Evolutionary conservation across 176 grass and related monocot species (phyloP), one percentile per base, ranked within the genome.

Genomic region (Raddia distichophylla): DNA sequence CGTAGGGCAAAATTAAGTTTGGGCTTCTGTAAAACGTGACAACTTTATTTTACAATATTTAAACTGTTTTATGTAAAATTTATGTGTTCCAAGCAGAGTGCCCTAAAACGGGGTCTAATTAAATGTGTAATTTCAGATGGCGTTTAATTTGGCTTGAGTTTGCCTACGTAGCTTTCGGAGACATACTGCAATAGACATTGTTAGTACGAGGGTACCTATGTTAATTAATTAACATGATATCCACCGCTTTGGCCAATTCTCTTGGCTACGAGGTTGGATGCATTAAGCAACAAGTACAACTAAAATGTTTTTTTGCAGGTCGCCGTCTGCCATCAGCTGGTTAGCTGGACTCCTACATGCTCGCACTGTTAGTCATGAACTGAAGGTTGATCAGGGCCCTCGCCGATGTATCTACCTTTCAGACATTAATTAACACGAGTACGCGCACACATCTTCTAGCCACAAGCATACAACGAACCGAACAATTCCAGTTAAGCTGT

Each of bases 311-410:
- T 46, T 44, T 33, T 57, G 71, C 32, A 74, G 10, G 49, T 74
- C 47, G 47, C 69, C 48, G 17, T 32, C 33, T 15, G 18, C 40
- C 50, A 46, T 64, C 56, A 86, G 69, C 50, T 86, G 77, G 45
- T 64, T 64, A 86, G 69, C 50, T 86, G 77, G 55, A 49, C 60
- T 32, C 57, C 65, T 47, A 49, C 57, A 42, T 78, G 52, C 37
- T 66, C n/a, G 52, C 55, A 69, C 64, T 34, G n/a, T 57, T 37
- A 16, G 14, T 47, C 37, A 52, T 72, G 77, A 84, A 82, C 48
- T 87, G 61, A 40, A 84, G 71, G 55, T 10, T 67, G 17, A 34
- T 53, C 70, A 16, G 65, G 15, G 14, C 5, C 73, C 33, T 57
- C 56, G 10, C n/a, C 27, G 49, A 45, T 22, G 73, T 64, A 80